A percentile compares a stretch with the other conserved stretches of the same genome.
Conservation (phyloP, 768 basidiomycete genomes). For the Sarcodon aspratus region DNA sequence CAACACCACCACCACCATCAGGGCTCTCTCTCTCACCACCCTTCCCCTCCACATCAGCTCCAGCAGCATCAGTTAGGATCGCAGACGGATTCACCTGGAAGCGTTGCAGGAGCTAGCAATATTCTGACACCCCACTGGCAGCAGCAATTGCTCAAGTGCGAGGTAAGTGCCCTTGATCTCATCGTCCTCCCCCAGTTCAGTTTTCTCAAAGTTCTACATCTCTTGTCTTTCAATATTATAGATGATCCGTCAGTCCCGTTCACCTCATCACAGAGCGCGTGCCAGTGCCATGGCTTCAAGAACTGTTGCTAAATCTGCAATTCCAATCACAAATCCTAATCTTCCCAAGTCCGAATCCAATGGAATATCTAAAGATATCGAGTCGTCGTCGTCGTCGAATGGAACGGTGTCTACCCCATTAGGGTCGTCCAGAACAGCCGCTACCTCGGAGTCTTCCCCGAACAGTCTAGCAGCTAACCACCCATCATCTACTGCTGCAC, state of each 20-base stretch:
- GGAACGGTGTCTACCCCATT: background rate
- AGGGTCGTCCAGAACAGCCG: slow-evolving; percentile 3
- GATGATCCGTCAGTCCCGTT: slow-evolving; percentile 78
- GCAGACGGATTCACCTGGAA: slow-evolving; percentile 40
- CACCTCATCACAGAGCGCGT: slow-evolving; percentile 89
- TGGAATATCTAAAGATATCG: slow-evolving; percentile 16
- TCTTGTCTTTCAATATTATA: slow-evolving; percentile 16
- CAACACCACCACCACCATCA: slow-evolving; percentile 63
- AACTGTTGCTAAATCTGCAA: slow-evolving; percentile 75
- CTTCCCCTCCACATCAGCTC: slow-evolving; percentile 61
- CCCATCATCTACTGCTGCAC: slow-evolving; percentile 66
- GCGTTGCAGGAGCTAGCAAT: slow-evolving; percentile 28
- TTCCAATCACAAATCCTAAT: slow-evolving; percentile 89
- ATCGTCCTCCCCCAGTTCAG: background rate
- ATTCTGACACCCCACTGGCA: slow-evolving; percentile 84
- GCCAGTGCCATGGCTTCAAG: slow-evolving; percentile 93
- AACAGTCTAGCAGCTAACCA: slow-evolving; percentile 37
- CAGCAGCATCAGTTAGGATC: slow-evolving; percentile 45
- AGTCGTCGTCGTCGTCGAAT: slow-evolving; percentile 8
- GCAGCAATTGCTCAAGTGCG: slow-evolving; percentile 85
- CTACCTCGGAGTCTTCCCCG: slow-evolving; percentile 18
- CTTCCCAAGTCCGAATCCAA: slow-evolving; percentile 37
- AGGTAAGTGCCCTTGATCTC: slow-evolving; percentile 42
- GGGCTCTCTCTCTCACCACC: slow-evolving; percentile 55
- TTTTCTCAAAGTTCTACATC: background rate